Percentiles rank a stretch among this genome's conserved stretches.
Evolutionary conservation across 805 yeast species (phyloP).

Genomic region (Scheffersomyces coipomensis): DNA sequence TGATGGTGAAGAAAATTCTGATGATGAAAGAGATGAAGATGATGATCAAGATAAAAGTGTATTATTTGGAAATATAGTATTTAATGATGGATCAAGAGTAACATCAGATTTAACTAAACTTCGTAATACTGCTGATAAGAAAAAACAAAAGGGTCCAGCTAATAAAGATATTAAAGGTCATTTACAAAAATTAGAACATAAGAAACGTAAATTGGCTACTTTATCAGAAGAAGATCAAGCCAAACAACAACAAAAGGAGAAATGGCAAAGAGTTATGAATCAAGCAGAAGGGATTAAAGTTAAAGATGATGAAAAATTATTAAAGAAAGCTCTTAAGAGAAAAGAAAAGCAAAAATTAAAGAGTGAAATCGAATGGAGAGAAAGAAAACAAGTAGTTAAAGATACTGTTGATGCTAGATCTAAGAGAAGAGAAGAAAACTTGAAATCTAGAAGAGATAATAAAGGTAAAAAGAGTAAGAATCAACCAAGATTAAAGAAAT

Average conservation of each 20-base stretch:
- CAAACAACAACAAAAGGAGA: conserved; percentile 64
- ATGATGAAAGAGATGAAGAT: conserved; percentile 28
- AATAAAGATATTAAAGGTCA: conserved; percentile 84
- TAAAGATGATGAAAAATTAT: conserved; percentile 84
- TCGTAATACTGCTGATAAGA: conserved; percentile 47
- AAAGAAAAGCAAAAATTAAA: conserved; percentile 81
- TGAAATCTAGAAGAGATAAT: conserved; percentile 79
- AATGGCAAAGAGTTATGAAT: conserved; percentile 81
- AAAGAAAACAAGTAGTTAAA: conserved; percentile 77
- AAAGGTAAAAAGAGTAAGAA: conserved; percentile 79
- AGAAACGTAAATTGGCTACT: conserved; percentile 59
- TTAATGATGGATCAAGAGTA: conserved; percentile 76
- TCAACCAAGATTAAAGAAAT: conserved; percentile 67
- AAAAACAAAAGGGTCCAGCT: conserved; percentile 78
- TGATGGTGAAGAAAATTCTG: conserved; percentile 32
- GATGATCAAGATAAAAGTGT: conserved; percentile 39
- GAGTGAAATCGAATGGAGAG: conserved; percentile 90
- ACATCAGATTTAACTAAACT: conserved; percentile 67
- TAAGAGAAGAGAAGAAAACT: conserved; percentile 89
- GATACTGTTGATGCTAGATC: conserved; percentile 71
- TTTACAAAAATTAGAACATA: conserved; percentile 68
- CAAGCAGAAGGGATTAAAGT: conserved; percentile 88
- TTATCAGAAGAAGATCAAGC: conserved; percentile 63
- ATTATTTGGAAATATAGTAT: conserved; percentile 77
- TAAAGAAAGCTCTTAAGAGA: conserved; percentile 81